Conservation (phyloP, 2,329 filamentous ascomycete genomes). For the Metarhizium sp. region DNA sequence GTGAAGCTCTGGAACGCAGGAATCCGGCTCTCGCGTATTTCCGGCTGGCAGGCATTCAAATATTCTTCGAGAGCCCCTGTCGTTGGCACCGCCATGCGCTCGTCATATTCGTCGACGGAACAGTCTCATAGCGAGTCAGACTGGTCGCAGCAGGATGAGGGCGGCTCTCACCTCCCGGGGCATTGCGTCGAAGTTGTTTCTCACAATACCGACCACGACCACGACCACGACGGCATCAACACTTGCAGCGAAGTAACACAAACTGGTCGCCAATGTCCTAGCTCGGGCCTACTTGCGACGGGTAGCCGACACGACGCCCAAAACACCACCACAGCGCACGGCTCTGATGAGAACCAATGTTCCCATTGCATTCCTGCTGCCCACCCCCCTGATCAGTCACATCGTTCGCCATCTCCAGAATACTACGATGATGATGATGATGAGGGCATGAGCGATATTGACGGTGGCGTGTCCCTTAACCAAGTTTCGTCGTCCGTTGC, state of each 20-base stretch:
- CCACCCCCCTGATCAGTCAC: background rate
- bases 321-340: conserved; percentile 1
- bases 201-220: background rate
- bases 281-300: conserved; percentile 1
- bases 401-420: conserved; percentile 4
- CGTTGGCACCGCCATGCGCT: conserved; percentile 2
- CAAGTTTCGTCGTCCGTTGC: background rate
- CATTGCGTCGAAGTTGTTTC: background rate
- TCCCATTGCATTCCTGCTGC: background rate
- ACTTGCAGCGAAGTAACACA: background rate
- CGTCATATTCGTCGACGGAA: background rate
- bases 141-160: conserved; percentile 3
- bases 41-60: background rate
- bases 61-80: background rate
- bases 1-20: conserved; percentile 1
- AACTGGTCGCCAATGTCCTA: conserved; percentile 1
- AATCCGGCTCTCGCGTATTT: background rate
- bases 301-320: conserved; percentile 7
- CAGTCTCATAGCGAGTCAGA: background rate
- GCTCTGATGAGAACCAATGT: background rate
- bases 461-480: conserved; percentile 21
- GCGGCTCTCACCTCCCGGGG: background rate
- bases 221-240: background rate
- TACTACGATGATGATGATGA: conserved; percentile 16
- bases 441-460: conserved; percentile 24